These are phyloP conservation scores for Aspergillus tamarii DNA, from an alignment of 2,329 filamentous ascomycete species.

Conservation along the genomic window DNA sequence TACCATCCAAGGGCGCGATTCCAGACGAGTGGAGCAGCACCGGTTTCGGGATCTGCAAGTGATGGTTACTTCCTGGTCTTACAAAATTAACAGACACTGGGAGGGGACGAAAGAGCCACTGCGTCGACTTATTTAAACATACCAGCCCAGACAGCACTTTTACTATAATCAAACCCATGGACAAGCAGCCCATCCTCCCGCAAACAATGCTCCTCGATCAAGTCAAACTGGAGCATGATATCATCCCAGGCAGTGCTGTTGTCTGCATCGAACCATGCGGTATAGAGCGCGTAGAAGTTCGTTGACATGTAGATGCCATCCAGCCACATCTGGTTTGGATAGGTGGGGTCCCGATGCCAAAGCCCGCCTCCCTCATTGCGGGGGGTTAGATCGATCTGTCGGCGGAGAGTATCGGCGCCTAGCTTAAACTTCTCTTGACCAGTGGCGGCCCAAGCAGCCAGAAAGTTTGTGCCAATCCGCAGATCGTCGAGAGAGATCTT, in stretches of 20 bases:
- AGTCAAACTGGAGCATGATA: conserved; percentile 19
- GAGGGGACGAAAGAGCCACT: background rate
- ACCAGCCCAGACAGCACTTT: conserved; percentile 22
- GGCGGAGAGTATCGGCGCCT: conserved; percentile 17
- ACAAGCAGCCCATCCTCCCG: conserved; percentile 11
- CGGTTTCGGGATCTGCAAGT: conserved; percentile 16
- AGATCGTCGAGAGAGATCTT: conserved; percentile 20
- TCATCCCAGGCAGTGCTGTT: conserved; percentile 22
- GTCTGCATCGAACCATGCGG: conserved; percentile 17
- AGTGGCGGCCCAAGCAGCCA: conserved; percentile 17
- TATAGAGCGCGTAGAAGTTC: conserved; percentile 20
- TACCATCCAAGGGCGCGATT: conserved; percentile 22
- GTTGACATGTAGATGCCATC: conserved; percentile 23
- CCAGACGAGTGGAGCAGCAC: conserved; percentile 18
- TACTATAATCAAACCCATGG: conserved; percentile 19
- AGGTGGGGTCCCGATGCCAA: conserved; percentile 21
- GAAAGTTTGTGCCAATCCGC: conserved; percentile 19
- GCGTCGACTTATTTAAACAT: background rate
- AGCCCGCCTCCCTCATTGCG: conserved; percentile 19
- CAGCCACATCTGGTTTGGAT: conserved; percentile 24
- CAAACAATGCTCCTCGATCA: conserved; percentile 19
- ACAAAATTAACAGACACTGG: background rate
- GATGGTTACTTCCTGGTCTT: background rate
- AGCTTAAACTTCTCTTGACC: conserved; percentile 20
- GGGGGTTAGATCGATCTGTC: conserved; percentile 18